phyloP scores from a whole-genome alignment of 768 basidiomycete species.

The Butyriboletus loyo region DNA sequence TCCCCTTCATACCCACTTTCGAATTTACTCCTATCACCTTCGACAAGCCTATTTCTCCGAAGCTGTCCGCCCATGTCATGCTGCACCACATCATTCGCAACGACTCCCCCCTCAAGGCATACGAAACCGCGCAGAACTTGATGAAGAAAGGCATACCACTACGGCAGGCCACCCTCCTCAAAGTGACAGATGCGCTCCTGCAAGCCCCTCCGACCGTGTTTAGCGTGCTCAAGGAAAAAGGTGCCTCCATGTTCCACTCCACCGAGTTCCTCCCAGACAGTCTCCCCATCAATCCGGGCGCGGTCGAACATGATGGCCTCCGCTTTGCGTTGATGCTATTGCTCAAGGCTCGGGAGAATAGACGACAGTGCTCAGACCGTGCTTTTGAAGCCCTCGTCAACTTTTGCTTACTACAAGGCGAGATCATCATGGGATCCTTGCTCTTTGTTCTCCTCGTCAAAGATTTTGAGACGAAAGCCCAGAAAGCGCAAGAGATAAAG shows the following conservation, averaged over 20 bases:
- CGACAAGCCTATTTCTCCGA: constrained; percentile 49
- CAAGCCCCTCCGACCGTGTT: constrained; percentile 24
- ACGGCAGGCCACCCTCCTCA: constrained; percentile 47
- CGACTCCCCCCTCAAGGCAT: constrained; percentile 47
- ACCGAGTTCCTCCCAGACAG: constrained; percentile 13
- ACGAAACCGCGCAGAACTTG: constrained; percentile 47
- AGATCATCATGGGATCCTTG: constrained; percentile 72
- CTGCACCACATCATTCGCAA: constrained; percentile 61
- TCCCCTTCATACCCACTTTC: constrained; percentile 26
- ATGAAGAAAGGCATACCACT: constrained; percentile 52
- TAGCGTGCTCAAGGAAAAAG: constrained; percentile 17
- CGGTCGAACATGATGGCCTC: constrained; percentile 39
- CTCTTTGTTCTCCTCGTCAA: constrained; percentile 64
- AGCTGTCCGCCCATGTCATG: constrained; percentile 59
- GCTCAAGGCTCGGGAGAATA: constrained; percentile 47
- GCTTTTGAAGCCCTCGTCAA: constrained; percentile 62
- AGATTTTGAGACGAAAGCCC: constrained; percentile 51
- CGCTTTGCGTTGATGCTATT: constrained; percentile 55
- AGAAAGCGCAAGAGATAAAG: constrained; percentile 27
- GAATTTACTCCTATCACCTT: constrained; percentile 46
- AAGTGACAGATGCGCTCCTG: constrained; percentile 27
- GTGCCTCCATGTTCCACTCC: constrained; percentile 15
- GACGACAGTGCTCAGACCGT: constrained; percentile 52
- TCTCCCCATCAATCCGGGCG: constrained; percentile 32
- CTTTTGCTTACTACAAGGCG: constrained; percentile 71